Percentiles rank a stretch among this genome's conserved stretches.
Conservation (phyloP, 176 grass and related monocot genomes). For the Cenchrus purpureus region DNA sequence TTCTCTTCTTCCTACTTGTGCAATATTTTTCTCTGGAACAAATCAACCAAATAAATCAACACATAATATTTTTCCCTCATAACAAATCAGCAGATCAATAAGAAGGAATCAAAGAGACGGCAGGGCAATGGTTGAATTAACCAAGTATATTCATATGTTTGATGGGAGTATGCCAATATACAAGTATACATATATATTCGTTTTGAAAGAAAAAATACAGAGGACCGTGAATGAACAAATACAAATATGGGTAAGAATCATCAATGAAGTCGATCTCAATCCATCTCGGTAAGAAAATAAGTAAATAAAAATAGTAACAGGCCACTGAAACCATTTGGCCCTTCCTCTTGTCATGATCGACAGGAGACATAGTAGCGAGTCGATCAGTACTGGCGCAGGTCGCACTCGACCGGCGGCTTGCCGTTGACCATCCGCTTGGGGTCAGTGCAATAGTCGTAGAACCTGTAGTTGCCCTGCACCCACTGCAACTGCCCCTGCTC, state of each 20-base stretch:
- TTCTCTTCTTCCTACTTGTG: no score
- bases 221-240: not conserved
- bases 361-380: not conserved
- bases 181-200: not conserved
- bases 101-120: no score
- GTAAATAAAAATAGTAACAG: not conserved
- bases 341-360: not conserved
- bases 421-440: conserved; percentile 43
- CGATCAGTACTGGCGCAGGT: conserved; percentile 31
- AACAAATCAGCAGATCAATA: no score
- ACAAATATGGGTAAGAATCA: not conserved
- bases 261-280: not conserved
- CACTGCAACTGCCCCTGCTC: conserved; percentile 48
- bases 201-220: not conserved
- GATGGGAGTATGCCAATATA: not conserved
- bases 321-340: not conserved
- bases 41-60: no score
- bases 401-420: conserved; percentile 49
- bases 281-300: not conserved
- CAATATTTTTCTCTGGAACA: no score
- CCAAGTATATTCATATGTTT: no score
- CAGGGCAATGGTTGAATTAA: no score
- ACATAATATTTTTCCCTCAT: no score
- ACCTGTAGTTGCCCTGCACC: conserved; percentile 49
- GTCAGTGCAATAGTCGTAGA: conserved; percentile 75